Percentiles rank a stretch among this genome's conserved stretches.
phyloP scores from a whole-genome alignment of 1,139 yeast genomes.

The Dujonia santamariae region DNA sequence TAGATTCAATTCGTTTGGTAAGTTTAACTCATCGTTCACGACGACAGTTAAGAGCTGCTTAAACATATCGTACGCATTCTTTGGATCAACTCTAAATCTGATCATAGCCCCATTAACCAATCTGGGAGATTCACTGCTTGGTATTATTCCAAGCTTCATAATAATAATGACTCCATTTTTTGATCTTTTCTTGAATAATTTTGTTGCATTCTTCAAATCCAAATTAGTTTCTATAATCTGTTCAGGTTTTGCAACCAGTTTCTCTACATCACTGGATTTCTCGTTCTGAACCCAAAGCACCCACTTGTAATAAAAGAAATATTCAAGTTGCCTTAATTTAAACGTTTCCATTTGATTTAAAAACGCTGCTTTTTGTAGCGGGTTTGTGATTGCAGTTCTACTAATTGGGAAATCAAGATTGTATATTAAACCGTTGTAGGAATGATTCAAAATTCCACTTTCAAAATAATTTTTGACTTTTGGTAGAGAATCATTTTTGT shows the following conservation, averaged over 20 bases:
- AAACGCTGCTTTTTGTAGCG: conserved; percentile 14
- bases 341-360: conserved; percentile 12
- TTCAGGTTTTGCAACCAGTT: conserved; percentile 7
- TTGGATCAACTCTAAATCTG: conserved; percentile 12
- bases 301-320: conserved; percentile 21
- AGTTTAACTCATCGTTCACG: conserved; percentile 13
- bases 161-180: conserved; percentile 6
- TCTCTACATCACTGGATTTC: conserved; percentile 5
- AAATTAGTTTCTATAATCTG: conserved; percentile 14
- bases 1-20: conserved; percentile 12
- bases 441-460: too few species aligned
- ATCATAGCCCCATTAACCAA: conserved; percentile 12
- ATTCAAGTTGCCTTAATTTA: conserved; percentile 12
- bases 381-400: conserved; percentile 14
- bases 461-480: too few species aligned
- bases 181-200: conserved; percentile 1
- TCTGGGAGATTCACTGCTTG: conserved; percentile 13
- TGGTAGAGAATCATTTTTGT: too few species aligned
- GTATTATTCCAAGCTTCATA: conserved; percentile 15
- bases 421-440: too few species aligned
- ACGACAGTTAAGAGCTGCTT: conserved; percentile 11
- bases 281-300: conserved; percentile 12
- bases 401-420: conserved; percentile 14
- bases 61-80: conserved; percentile 12
- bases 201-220: conserved; percentile 13